These are phyloP conservation scores for Nadsonia commutata DNA, from an alignment of 1,139 yeast species.

Conservation along the genomic window DNA sequence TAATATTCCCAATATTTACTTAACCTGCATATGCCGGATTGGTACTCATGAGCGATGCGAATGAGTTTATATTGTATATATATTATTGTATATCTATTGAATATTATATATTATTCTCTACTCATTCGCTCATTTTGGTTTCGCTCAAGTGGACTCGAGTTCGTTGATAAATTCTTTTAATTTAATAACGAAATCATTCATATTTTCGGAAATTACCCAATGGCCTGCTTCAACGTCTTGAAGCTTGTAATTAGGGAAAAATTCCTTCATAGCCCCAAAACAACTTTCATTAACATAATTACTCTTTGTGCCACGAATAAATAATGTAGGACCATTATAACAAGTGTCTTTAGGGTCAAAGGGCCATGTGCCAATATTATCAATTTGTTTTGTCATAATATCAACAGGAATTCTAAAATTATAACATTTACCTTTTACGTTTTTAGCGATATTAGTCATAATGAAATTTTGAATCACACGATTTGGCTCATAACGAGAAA, in stretches of 20 bases:
- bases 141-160: too few relatives aligned
- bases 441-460: slow-evolving; percentile 48
- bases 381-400: slow-evolving; percentile 44
- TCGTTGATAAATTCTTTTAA: slow-evolving; percentile 3
- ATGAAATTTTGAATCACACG: slow-evolving; percentile 59
- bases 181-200: slow-evolving; percentile 36
- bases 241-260: slow-evolving; percentile 65
- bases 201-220: slow-evolving; percentile 78
- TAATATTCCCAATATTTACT: too few relatives aligned
- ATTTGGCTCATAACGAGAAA: slow-evolving; percentile 48
- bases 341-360: slow-evolving; percentile 39
- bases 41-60: too few relatives aligned
- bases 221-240: slow-evolving; percentile 76
- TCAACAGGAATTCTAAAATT: slow-evolving; percentile 52
- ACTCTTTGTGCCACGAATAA: slow-evolving; percentile 68
- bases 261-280: slow-evolving; percentile 56
- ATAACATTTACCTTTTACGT: slow-evolving; percentile 14
- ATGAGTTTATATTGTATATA: too few relatives aligned
- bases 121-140: too few relatives aligned
- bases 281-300: slow-evolving; percentile 76
- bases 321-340: slow-evolving; percentile 61
- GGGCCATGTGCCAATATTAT: slow-evolving; percentile 59
- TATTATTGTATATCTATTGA: too few relatives aligned
- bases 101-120: too few relatives aligned
- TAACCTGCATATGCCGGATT: too few relatives aligned